phyloP scores from a whole-genome alignment of 345 rosid species.

The Lumnitzera racemosa region DNA sequence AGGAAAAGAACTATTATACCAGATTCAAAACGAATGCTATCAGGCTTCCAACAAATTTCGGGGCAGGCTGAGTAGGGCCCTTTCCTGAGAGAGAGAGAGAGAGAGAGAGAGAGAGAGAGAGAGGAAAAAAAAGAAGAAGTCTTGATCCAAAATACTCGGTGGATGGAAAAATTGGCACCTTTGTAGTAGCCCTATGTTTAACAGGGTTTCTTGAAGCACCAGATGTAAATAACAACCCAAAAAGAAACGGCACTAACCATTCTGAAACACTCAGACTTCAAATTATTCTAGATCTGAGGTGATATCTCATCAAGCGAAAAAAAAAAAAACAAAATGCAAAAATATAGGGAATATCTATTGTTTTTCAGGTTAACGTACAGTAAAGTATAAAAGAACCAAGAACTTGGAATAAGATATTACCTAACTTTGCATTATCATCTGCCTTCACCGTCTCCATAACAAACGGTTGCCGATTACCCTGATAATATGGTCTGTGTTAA shows the following conservation, averaged over 20 bases:
- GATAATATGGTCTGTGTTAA: slow-evolving; percentile 10
- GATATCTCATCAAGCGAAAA: not conserved
- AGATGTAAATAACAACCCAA: too few relatives aligned
- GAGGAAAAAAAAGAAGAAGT: not conserved
- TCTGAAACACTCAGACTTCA: too few relatives aligned
- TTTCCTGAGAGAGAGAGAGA: slow-evolving; percentile 32
- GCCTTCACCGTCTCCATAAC: slow-evolving; percentile 96
- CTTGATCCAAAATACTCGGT: not conserved
- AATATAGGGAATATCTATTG: slow-evolving; percentile 1
- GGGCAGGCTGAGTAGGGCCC: slow-evolving; percentile 92
- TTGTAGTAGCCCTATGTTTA: too few relatives aligned
- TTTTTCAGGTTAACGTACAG: too few relatives aligned
- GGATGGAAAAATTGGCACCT: too few relatives aligned
- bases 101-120: too few relatives aligned
- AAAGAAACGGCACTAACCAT: too few relatives aligned
- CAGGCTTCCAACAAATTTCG: slow-evolving; percentile 68
- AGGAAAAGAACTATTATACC: slow-evolving; percentile 32
- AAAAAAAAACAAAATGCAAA: not conserved
- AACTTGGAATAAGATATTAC: slow-evolving; percentile 24
- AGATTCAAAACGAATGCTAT: slow-evolving; percentile 68
- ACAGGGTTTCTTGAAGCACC: too few relatives aligned
- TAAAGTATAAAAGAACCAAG: too few relatives aligned
- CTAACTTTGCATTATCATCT: slow-evolving; percentile 82
- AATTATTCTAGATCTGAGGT: too few relatives aligned
- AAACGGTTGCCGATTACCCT: slow-evolving; percentile 84